phyloP scores from a whole-genome alignment of 1,284 basidiomycete genomes.

The Ceratobasidium sp. region DNA sequence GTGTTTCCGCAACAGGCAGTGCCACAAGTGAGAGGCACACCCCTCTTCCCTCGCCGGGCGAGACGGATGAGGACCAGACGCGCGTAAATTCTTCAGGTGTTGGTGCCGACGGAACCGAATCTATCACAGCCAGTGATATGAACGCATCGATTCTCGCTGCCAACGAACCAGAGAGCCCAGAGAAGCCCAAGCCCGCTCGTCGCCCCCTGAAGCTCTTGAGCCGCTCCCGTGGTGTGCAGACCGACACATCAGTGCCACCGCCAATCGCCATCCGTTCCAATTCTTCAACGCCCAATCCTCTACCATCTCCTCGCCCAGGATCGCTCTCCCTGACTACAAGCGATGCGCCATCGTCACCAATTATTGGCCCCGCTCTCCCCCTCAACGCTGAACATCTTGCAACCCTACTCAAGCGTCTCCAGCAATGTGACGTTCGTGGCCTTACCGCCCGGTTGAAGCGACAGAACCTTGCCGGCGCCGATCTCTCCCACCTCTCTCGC shows the following conservation, averaged over 20 bases:
- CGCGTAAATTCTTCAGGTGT: constrained; percentile 37
- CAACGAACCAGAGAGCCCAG: constrained; percentile 25
- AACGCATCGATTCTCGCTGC: not conserved
- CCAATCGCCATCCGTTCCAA: not conserved
- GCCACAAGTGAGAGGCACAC: constrained; percentile 50
- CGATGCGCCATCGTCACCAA: constrained; percentile 21
- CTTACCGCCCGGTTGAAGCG: constrained; percentile 89
- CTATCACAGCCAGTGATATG: constrained; percentile 16
- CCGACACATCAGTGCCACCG: constrained; percentile 54
- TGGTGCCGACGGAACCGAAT: constrained; percentile 30
- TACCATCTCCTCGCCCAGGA: constrained; percentile 38
- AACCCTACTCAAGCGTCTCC: constrained; percentile 70
- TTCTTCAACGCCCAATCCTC: constrained; percentile 35
- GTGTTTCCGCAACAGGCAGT: constrained; percentile 48
- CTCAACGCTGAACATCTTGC: constrained; percentile 63
- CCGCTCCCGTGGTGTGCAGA: constrained; percentile 75
- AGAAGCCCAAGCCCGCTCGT: constrained; percentile 43
- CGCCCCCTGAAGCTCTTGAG: constrained; percentile 64
- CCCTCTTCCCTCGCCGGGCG: constrained; percentile 56
- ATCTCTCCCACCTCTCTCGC: constrained; percentile 87
- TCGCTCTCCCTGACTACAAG: constrained; percentile 17
- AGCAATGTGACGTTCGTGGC: constrained; percentile 85
- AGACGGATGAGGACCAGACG: constrained; percentile 55
- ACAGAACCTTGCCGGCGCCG: constrained; percentile 84
- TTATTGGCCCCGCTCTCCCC: constrained; percentile 22